These are phyloP conservation scores for Lipomyces kockii DNA, from an alignment of 805 yeast genomes.

Conservation along the genomic window DNA sequence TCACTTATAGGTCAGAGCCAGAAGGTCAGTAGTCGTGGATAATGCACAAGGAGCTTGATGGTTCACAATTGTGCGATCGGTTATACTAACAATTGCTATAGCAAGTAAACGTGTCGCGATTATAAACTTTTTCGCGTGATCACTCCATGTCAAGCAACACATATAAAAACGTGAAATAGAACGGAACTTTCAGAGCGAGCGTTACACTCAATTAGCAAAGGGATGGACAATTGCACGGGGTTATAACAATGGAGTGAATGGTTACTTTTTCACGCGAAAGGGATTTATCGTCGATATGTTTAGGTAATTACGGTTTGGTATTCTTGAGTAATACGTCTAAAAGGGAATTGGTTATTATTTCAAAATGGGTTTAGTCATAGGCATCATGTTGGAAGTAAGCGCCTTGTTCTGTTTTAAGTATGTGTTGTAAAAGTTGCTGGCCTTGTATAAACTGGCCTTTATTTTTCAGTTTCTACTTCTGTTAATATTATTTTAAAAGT, in stretches of 20 bases:
- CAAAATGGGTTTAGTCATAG: background rate
- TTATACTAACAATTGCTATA: constrained; percentile 21
- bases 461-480: constrained; percentile 2
- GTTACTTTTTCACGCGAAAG: background rate
- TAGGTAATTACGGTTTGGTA: background rate
- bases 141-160: constrained; percentile 3
- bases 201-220: background rate
- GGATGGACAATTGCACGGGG: background rate
- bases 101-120: constrained; percentile 29
- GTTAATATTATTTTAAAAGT: constrained; percentile 3
- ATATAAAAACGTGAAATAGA: background rate
- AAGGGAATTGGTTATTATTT: background rate
- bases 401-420: background rate
- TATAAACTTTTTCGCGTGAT: constrained; percentile 2
- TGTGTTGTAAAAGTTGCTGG: background rate
- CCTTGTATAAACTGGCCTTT: constrained; percentile 1
- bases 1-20: constrained; percentile 76
- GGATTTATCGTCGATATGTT: background rate
- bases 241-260: background rate
- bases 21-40: constrained; percentile 56
- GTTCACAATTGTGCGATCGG: background rate
- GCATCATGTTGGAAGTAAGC: background rate
- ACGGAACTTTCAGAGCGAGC: background rate
- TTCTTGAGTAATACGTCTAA: background rate
- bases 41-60: background rate